Evolutionary conservation across 2,329 filamentous ascomycete species (phyloP).

Genomic region (Pestalotiopsis sp.): DNA sequence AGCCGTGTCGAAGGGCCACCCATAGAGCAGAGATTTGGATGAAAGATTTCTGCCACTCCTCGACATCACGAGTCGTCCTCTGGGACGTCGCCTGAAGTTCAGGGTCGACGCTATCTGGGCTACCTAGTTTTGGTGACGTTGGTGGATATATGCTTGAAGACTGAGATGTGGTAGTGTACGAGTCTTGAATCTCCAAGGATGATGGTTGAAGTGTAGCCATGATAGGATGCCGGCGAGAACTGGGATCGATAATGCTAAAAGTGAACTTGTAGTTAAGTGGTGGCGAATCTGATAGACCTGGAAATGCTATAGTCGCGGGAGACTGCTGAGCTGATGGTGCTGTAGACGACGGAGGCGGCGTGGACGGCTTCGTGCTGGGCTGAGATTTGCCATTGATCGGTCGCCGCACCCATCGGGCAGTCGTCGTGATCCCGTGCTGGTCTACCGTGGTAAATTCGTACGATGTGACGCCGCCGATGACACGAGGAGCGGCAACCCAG

Average conservation of each 20-base stretch:
- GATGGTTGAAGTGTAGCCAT: conserved; percentile 67
- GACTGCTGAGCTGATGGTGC: neutral
- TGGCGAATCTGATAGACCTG: conserved; percentile 21
- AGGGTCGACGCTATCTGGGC: conserved; percentile 15
- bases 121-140: conserved; percentile 33
- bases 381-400: conserved; percentile 30
- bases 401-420: conserved; percentile 70
- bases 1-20: conserved; percentile 50
- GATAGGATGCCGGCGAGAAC: conserved; percentile 71
- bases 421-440: conserved; percentile 57
- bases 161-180: conserved; percentile 60
- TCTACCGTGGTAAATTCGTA: conserved; percentile 68
- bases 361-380: conserved; percentile 20
- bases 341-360: conserved; percentile 7
- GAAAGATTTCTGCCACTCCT: conserved; percentile 47
- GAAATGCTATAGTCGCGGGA: conserved; percentile 11
- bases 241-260: conserved; percentile 75
- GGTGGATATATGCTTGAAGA: conserved; percentile 52
- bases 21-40: conserved; percentile 55
- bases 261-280: conserved; percentile 62
- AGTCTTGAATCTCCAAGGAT: conserved; percentile 69
- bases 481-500: conserved; percentile 56
- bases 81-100: conserved; percentile 21
- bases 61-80: conserved; percentile 38
- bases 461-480: conserved; percentile 46